Conservation (phyloP, 169 alveolate genomes). For the Plasmodium malariae region DNA sequence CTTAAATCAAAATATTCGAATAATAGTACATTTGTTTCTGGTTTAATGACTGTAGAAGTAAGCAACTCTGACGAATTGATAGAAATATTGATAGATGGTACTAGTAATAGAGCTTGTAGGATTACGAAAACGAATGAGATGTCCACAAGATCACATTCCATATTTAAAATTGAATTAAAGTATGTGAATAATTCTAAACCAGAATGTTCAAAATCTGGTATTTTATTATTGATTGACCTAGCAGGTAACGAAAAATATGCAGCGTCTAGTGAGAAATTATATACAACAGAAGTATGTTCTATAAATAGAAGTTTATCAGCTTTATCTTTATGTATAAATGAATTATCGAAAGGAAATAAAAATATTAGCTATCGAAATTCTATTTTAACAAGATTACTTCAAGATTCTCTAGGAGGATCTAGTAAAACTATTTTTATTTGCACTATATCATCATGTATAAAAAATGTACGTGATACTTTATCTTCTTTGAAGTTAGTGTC, state of each 20-base stretch:
- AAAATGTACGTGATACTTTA: constrained; percentile 78
- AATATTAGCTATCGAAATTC: constrained; percentile 73
- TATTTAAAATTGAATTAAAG: constrained; percentile 83
- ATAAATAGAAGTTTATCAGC: constrained; percentile 84
- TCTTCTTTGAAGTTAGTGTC: constrained; percentile 82
- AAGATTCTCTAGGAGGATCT: constrained; percentile 79
- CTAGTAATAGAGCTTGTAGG: constrained; percentile 86
- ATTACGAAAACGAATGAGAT: constrained; percentile 86
- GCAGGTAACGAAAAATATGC: constrained; percentile 84
- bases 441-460: constrained; percentile 81
- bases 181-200: constrained; percentile 37
- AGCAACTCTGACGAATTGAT: constrained; percentile 80
- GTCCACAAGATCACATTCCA: constrained; percentile 89
- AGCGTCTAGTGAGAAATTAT: constrained; percentile 78
- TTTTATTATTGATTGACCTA: constrained; percentile 49
- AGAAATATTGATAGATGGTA: constrained; percentile 84
- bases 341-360: constrained; percentile 79
- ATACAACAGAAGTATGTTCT: constrained; percentile 83
- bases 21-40: constrained; percentile 55
- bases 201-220: constrained; percentile 42
- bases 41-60: constrained; percentile 81
- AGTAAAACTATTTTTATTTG: constrained; percentile 83
- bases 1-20: constrained; percentile 43
- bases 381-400: constrained; percentile 75
- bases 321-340: constrained; percentile 81